Percentiles rank a stretch among this genome's conserved stretches.
Conservation (phyloP, 768 basidiomycete species). For the Lyophyllum decastes region DNA sequence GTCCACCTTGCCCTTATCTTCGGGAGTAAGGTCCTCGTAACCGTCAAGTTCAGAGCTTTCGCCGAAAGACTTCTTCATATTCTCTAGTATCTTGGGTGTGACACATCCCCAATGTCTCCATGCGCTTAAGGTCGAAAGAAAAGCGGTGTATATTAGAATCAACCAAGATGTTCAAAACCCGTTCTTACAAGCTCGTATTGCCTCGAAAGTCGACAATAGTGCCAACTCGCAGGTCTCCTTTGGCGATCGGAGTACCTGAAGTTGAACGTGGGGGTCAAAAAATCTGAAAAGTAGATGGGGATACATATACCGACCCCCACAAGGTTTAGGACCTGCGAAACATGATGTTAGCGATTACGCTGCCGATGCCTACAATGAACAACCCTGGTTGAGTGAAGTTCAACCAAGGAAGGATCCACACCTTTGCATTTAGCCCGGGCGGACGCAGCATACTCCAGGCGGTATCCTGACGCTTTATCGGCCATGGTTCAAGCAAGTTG, state of each 20-base stretch:
- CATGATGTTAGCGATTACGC: constrained; percentile 18
- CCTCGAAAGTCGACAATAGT: constrained; percentile 75
- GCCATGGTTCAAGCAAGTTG: constrained; percentile 31
- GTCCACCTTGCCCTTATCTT: constrained; percentile 70
- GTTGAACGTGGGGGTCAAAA: constrained; percentile 8
- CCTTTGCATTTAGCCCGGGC: constrained; percentile 81
- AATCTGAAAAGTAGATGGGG: constrained; percentile 7
- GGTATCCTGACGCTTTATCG: constrained; percentile 65
- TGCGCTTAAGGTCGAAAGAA: constrained; percentile 37
- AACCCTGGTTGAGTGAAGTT: constrained; percentile 12
- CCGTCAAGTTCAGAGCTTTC: constrained; percentile 79
- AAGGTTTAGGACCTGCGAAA: constrained; percentile 73
- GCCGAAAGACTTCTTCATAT: constrained; percentile 65
- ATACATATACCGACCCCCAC: constrained; percentile 48
- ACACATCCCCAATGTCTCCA: constrained; percentile 95
- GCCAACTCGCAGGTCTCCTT: constrained; percentile 75
- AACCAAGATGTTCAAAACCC: constrained; percentile 17
- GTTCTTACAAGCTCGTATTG: constrained; percentile 60
- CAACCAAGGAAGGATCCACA: constrained; percentile 27
- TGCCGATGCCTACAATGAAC: constrained; percentile 24
- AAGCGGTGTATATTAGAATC: background rate
- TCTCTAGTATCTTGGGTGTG: constrained; percentile 66
- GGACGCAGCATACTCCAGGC: constrained; percentile 74
- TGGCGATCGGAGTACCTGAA: constrained; percentile 68
- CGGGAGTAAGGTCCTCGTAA: constrained; percentile 68